Conservation (phyloP, 2,329 filamentous ascomycete genomes). For the Leptoxyphium fumago region DNA sequence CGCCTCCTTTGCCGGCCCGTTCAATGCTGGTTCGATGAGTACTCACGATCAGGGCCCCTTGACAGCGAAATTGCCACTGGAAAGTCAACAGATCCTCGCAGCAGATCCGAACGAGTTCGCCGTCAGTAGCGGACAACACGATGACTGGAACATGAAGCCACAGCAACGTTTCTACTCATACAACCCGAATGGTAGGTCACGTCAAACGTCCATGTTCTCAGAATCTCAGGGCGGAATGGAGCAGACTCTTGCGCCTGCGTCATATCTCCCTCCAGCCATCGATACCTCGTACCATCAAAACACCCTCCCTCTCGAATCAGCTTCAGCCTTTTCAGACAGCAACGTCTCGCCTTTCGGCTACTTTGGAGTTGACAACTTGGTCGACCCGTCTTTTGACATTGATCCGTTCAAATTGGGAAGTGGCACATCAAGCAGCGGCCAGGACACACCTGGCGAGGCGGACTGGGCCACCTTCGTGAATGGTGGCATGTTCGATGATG, state of each 20-base stretch:
- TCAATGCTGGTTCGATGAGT: constrained; percentile 20
- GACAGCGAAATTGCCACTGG: constrained; percentile 34
- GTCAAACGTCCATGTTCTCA: constrained; percentile 4
- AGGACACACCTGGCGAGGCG: constrained; percentile 9
- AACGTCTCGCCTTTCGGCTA: constrained; percentile 12
- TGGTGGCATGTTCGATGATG: constrained; percentile 9
- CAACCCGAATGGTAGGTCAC: constrained; percentile 26
- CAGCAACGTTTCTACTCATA: constrained; percentile 31
- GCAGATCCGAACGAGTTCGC: not conserved
- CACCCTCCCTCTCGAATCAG: constrained; percentile 9
- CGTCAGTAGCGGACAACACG: constrained; percentile 4
- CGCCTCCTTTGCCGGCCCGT: constrained; percentile 14
- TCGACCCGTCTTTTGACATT: constrained; percentile 5
- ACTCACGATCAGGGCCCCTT: constrained; percentile 21
- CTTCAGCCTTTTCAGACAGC: constrained; percentile 11
- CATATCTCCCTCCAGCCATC: constrained; percentile 17
- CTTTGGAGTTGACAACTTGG: constrained; percentile 7
- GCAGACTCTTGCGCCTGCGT: constrained; percentile 20
- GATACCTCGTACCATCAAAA: constrained; percentile 13
- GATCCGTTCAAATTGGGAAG: constrained; percentile 7
- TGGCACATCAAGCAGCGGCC: constrained; percentile 10
- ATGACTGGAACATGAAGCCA: constrained; percentile 22
- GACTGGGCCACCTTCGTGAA: constrained; percentile 18
- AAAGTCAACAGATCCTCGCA: constrained; percentile 39
- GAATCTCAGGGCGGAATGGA: constrained; percentile 19